Evolutionary conservation across 306 rosid genomes (phyloP), one percentile per base, ranked within the genome.

Genomic region (Pachyrhizus erosus): DNA sequence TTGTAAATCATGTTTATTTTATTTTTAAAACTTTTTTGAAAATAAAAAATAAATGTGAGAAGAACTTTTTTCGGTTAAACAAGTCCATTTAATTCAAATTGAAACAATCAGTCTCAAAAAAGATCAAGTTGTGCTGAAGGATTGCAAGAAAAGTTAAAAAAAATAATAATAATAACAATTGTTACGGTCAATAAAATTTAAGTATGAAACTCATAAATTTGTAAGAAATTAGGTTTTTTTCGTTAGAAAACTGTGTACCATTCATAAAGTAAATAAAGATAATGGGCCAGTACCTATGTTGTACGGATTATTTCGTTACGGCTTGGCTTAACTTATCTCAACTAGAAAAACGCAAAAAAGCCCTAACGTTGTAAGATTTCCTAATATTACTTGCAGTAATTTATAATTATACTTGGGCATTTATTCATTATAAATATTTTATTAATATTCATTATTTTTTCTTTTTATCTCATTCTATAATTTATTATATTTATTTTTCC

Each of bases 281-380:
- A 17, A 20, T 39, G 80, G 84, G 70, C 85, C 70, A 80, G 87
- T 89, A 81, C 83, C 68, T 33, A 33, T 7, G 70, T 52, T 79
- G 91, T 90, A 90, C 92, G 87, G 92, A 64, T 64, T 39, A 46
- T 29, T 46, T 9, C 37, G 15, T 42, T 42, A 67, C 26, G 14
- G 80, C 60, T 27, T 46, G 51, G 13, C 7, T 86, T 54, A 43
- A 11, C 55, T 60, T 21, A 60, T 66, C 58, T 14, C 73, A 76
- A 14, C 39, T 52, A 9, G 29, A 26, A 77, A 70, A 48, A 62
- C 31, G 13, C 10, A 62, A 27, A 45, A 62, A 61, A 5, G 49
- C 46, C 46, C 62, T 23, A 34, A 29, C 73, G 2, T 18, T 43
- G 60, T n/a, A 61, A 54, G 20, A 34, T 60, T 52, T 5, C 14